Evolutionary conservation across 441 rosid species (phyloP).

Genomic region (Pelargonium australe): DNA sequence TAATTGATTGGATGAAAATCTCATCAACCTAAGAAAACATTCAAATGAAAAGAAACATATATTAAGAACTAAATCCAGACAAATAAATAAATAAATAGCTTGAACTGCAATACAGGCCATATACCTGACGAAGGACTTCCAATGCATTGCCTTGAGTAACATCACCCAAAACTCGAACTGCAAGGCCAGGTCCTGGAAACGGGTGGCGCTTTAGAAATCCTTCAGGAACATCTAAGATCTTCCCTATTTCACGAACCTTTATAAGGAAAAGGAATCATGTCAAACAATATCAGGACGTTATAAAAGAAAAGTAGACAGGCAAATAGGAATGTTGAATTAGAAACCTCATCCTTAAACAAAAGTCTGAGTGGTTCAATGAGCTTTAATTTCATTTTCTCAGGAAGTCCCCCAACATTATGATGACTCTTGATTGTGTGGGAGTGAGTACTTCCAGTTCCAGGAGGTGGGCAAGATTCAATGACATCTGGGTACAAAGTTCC

Average conservation of each 20-base stretch:
- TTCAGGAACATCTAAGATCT: slow-evolving; percentile 64
- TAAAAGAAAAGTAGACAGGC: slow-evolving; percentile 11
- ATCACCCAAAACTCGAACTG: slow-evolving; percentile 81
- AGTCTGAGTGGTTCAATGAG: slow-evolving; percentile 93
- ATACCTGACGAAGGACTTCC: slow-evolving; percentile 73
- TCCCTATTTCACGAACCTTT: slow-evolving; percentile 83
- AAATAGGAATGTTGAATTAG: slow-evolving; percentile 10
- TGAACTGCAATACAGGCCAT: slow-evolving; percentile 4
- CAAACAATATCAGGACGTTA: neutral
- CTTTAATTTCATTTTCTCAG: slow-evolving; percentile 85
- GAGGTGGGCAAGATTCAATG: slow-evolving; percentile 97
- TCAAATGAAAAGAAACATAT: neutral
- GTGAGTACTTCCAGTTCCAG: slow-evolving; percentile 75
- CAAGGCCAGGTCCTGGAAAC: slow-evolving; percentile 96
- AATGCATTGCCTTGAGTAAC: slow-evolving; percentile 80
- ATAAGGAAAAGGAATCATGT: slow-evolving; percentile 13
- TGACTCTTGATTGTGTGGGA: slow-evolving; percentile 93
- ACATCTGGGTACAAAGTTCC: slow-evolving; percentile 93
- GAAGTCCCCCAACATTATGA: slow-evolving; percentile 92
- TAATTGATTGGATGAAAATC: slow-evolving; percentile 86
- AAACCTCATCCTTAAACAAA: slow-evolving; percentile 88
- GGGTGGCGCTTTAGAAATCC: slow-evolving; percentile 85
- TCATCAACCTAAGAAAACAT: slow-evolving; percentile 65
- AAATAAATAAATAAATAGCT: neutral
- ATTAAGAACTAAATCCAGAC: slow-evolving; percentile 1